Base-by-base conservation (phyloP, 495 filamentous ascomycete species). In the Lepidopterella palustris region DNA sequence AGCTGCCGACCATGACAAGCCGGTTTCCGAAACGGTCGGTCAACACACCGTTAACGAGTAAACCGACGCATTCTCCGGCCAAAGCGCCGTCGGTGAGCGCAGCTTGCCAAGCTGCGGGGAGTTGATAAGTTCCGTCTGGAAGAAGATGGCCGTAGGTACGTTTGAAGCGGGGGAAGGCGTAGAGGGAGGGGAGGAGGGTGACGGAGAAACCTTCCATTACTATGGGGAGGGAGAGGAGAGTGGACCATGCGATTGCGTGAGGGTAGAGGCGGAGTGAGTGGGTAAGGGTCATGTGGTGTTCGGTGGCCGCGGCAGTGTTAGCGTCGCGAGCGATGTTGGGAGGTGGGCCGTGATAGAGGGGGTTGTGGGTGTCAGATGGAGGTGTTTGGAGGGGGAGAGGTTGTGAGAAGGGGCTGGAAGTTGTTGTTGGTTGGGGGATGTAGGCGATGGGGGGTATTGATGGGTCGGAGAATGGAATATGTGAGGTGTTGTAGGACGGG, bases 21-120 rank as follows among this genome's bases (percentile, higher is more conserved):
- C 80, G 75, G 64, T 90, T 90, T 28, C 88, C 88, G 62, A 88
- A 87, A 1, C 80, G 77, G 63, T 92, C 88, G 21, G 86, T 88
- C 21, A 87, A 81, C 73, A 75, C 87, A 54, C 88, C 88, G 67
- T 90, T 90, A 71, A 90, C 81, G 55, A 88, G 73, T 4, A 92
- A 76, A 58, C 88, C 88, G 61, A 92, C 84, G 42, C 90, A 84
- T 72, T 90, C 87, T 21, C 88, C 87, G 59, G 79, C 76, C 31
- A 75, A 73, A 6, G 76, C 79, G 56, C 78, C 87, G 67, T 91
- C 90, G 59, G 83, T 87, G 35, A 92, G 74, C 57, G 86, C 87
- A 6, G 87, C 75, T 74, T 90, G 87, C 88, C 88, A 92, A 58
- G 83, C 68, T 13, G 87, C 86, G 15, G 87, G 73, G 8, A 92